These are phyloP conservation scores for Cryptosporidium baileyi DNA, from an alignment of 169 alveolate species.

Conservation along the genomic window DNA sequence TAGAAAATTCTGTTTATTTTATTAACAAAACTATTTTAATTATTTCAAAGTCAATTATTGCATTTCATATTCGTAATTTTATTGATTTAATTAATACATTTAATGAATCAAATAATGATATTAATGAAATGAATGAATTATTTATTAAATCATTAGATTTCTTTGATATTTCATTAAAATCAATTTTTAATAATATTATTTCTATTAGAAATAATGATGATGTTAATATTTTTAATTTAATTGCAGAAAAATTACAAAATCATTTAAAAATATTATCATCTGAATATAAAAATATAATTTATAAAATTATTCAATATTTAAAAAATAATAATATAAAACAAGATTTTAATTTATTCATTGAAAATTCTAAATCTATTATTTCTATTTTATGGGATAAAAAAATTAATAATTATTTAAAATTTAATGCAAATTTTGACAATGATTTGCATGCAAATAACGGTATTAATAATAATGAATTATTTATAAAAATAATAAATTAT, in stretches of 20 bases:
- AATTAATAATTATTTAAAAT: background rate
- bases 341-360: too few relatives aligned
- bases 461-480: background rate
- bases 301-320: background rate
- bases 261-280: background rate
- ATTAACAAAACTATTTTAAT: background rate
- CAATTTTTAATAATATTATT: background rate
- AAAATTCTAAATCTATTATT: too few relatives aligned
- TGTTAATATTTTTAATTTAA: background rate
- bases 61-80: conserved; percentile 8
- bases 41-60: conserved; percentile 20
- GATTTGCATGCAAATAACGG: background rate
- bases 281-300: background rate
- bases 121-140: background rate
- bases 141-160: background rate
- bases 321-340: too few relatives aligned
- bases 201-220: background rate
- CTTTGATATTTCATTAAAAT: background rate
- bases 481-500: background rate
- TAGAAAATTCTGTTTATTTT: background rate
- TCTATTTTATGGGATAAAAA: background rate
- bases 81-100: conserved; percentile 5
- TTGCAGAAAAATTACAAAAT: background rate
- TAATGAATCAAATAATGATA: background rate
- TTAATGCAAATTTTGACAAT: background rate